Conservation (phyloP, 345 rosid genomes). For the Orychophragmus violaceus region DNA sequence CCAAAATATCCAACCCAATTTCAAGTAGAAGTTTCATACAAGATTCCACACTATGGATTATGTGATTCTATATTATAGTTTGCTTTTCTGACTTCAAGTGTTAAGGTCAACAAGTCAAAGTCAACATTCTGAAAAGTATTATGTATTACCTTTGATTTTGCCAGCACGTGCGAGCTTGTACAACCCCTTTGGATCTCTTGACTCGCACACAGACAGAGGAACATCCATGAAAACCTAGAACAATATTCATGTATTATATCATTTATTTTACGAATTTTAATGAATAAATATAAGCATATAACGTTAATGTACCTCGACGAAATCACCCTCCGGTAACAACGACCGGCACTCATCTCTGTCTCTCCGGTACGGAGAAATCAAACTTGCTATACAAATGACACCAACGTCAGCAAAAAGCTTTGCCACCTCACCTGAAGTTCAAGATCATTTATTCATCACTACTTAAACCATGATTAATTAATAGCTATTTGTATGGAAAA, state of each 20-base stretch:
- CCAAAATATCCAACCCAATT: background rate
- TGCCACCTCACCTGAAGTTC: constrained; percentile 75
- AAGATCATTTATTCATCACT: background rate
- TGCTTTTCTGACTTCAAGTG: background rate
- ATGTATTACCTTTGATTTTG: constrained; percentile 54
- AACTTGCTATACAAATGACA: constrained; percentile 72
- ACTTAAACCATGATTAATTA: background rate
- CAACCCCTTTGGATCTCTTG: constrained; percentile 79
- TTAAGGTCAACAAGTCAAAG: background rate
- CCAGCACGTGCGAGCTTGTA: constrained; percentile 94
- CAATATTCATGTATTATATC: background rate
- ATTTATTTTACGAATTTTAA: background rate
- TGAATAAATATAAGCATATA: background rate
- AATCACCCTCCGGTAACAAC: constrained; percentile 65
- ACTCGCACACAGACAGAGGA: constrained; percentile 71
- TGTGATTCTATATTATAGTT: too few relatives aligned
- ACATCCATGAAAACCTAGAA: constrained; percentile 71
- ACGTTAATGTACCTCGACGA: constrained; percentile 52
- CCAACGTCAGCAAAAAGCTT: constrained; percentile 84
- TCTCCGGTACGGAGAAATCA: constrained; percentile 76
- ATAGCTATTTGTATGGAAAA: background rate
- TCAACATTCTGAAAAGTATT: background rate
- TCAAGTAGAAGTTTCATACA: background rate
- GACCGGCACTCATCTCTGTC: constrained; percentile 69
- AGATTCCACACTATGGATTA: background rate